Conservation (phyloP, 257 asterid genomes). For the Solanum microdontum region DNA sequence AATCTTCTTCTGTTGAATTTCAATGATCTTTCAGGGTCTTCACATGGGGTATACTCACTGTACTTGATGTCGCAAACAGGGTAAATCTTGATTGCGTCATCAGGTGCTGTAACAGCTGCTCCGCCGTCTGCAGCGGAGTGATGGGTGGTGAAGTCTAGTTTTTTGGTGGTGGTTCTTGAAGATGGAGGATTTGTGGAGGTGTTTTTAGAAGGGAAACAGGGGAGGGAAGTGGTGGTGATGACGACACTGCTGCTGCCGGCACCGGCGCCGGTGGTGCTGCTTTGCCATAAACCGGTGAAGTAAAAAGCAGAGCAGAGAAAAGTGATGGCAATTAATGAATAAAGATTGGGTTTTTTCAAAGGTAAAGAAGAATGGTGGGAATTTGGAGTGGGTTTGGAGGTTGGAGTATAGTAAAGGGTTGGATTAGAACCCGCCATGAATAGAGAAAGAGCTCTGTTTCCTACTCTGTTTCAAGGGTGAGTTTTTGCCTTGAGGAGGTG, state of each 20-base stretch:
- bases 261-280: background rate
- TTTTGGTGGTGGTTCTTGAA: background rate
- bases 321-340: background rate
- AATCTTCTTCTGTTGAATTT: slow-evolving; percentile 3
- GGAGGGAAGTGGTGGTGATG: background rate
- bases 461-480: background rate
- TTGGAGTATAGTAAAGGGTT: slow-evolving; percentile 2
- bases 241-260: background rate
- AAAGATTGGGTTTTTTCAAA: background rate
- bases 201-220: slow-evolving; percentile 1
- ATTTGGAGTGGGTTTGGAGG: background rate
- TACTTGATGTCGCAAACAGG: slow-evolving; percentile 1
- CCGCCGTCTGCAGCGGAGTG: background rate
- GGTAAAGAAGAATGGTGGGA: background rate
- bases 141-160: slow-evolving; percentile 8
- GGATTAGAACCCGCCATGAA: slow-evolving; percentile 2
- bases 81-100: background rate
- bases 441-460: background rate
- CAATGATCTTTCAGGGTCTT: slow-evolving; percentile 5
- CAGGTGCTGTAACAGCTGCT: background rate
- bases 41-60: slow-evolving; percentile 18
- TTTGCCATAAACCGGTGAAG: background rate
- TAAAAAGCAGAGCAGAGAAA: background rate
- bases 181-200: background rate
- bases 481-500: background rate